A percentile compares a stretch with the other conserved stretches of the same genome.
Conservation (phyloP, 768 basidiomycete genomes). For the Agaricus blazei region DNA sequence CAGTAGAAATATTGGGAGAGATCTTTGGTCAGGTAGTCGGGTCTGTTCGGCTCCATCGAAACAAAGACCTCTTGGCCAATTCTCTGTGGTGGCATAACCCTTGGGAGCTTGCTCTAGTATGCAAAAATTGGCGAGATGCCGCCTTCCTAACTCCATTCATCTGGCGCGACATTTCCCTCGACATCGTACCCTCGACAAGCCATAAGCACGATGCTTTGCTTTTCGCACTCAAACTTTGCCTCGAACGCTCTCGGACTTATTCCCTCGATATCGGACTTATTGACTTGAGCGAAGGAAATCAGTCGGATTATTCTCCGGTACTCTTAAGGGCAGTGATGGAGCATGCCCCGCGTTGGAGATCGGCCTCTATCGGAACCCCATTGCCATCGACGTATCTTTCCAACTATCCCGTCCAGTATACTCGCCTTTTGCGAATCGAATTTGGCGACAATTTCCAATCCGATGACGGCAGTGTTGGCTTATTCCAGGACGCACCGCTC, state of each 20-base stretch:
- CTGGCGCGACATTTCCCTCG: neutral
- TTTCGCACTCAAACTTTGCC: neutral
- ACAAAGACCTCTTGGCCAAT: neutral
- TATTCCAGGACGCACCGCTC: conserved; percentile 2
- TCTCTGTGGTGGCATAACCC: neutral
- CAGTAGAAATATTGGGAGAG: conserved; percentile 2
- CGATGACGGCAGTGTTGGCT: neutral
- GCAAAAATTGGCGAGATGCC: conserved; percentile 1
- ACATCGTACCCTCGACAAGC: neutral
- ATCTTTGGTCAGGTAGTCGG: neutral
- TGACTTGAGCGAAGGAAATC: neutral
- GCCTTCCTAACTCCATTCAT: neutral
- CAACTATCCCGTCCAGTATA: neutral
- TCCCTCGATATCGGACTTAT: neutral
- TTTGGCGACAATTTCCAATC: neutral
- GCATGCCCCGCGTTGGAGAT: neutral
- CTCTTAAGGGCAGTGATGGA: neutral
- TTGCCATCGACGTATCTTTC: neutral
- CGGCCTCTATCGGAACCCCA: neutral
- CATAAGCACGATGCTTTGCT: neutral
- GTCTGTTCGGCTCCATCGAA: neutral
- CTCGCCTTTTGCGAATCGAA: neutral
- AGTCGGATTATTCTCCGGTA: neutral
- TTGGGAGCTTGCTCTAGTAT: neutral
- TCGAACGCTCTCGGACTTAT: neutral